phyloP scores from a whole-genome alignment of 345 rosid species.

The Mangifera indica region DNA sequence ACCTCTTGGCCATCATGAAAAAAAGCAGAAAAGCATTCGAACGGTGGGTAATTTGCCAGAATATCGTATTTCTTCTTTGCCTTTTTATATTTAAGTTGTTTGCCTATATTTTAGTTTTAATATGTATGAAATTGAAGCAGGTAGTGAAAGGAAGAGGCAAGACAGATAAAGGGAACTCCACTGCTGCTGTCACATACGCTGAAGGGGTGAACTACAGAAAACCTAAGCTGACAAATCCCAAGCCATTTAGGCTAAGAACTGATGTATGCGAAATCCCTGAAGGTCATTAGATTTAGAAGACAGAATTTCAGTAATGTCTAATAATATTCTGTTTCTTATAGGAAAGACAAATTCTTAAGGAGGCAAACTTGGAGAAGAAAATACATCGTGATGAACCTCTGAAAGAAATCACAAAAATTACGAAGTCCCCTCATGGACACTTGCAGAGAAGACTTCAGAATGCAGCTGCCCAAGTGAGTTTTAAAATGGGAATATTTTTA shows the following conservation, averaged over 20 bases:
- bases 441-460: constrained; percentile 32
- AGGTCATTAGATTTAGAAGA: background rate
- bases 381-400: constrained; percentile 30
- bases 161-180: constrained; percentile 38
- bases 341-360: constrained; percentile 80
- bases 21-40: constrained; percentile 30
- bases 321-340: constrained; percentile 23
- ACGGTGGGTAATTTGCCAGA: constrained; percentile 34
- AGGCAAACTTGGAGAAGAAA: constrained; percentile 72
- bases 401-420: constrained; percentile 35
- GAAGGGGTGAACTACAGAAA: constrained; percentile 48
- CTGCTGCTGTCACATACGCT: constrained; percentile 23
- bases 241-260: constrained; percentile 92
- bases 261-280: constrained; percentile 53
- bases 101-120: constrained; percentile 16
- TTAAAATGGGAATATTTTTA: background rate
- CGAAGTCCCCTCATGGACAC: constrained; percentile 29
- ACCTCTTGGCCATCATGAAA: constrained; percentile 38
- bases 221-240: constrained; percentile 85
- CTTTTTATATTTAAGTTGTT: constrained; percentile 2
- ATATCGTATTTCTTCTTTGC: background rate
- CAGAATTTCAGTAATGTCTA: constrained; percentile 2
- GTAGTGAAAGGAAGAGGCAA: constrained; percentile 32
- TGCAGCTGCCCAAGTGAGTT: constrained; percentile 40
- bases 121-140: constrained; percentile 35